These are phyloP conservation scores for Fusarium zealandicum DNA, from an alignment of 2,329 filamentous ascomycete species.

Conservation along the genomic window DNA sequence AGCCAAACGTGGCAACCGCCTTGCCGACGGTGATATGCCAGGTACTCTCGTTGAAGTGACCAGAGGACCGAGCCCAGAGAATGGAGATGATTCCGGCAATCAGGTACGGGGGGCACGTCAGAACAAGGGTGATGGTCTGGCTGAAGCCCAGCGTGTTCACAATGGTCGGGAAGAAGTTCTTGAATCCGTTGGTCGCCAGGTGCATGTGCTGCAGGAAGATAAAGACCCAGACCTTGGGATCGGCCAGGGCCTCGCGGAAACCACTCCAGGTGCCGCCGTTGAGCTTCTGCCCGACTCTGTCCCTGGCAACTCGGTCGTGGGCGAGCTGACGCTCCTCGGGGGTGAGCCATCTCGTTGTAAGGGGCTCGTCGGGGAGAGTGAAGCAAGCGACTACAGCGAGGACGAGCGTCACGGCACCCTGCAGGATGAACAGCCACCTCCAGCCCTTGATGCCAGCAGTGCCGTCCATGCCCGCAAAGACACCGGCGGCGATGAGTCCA, in stretches of 20 bases:
- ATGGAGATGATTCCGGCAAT: constrained; percentile 41
- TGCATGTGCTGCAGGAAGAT: constrained; percentile 59
- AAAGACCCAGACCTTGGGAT: constrained; percentile 56
- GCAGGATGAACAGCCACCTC: constrained; percentile 66
- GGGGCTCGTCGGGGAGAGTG: constrained; percentile 47
- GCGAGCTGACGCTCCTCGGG: constrained; percentile 46
- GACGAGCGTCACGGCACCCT: constrained; percentile 55
- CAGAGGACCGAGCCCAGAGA: constrained; percentile 46
- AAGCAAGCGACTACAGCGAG: constrained; percentile 35
- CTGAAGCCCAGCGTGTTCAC: constrained; percentile 34
- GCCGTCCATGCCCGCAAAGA: constrained; percentile 44
- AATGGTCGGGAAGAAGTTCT: constrained; percentile 41
- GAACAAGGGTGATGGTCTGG: constrained; percentile 36
- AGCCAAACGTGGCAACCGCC: constrained; percentile 45
- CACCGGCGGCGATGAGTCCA: constrained; percentile 52
- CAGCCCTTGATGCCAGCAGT: constrained; percentile 33
- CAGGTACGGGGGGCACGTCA: constrained; percentile 52
- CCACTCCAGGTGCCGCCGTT: constrained; percentile 51
- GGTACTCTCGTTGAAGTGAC: constrained; percentile 53
- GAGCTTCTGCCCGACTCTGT: constrained; percentile 52
- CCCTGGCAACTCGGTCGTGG: constrained; percentile 41
- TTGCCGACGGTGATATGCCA: constrained; percentile 55
- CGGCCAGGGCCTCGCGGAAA: constrained; percentile 50
- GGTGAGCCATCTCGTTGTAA: constrained; percentile 51
- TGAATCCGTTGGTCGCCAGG: constrained; percentile 54